phyloP scores from a whole-genome alignment of 2,329 filamentous ascomycete genomes.

The Sarocladium kiliense region DNA sequence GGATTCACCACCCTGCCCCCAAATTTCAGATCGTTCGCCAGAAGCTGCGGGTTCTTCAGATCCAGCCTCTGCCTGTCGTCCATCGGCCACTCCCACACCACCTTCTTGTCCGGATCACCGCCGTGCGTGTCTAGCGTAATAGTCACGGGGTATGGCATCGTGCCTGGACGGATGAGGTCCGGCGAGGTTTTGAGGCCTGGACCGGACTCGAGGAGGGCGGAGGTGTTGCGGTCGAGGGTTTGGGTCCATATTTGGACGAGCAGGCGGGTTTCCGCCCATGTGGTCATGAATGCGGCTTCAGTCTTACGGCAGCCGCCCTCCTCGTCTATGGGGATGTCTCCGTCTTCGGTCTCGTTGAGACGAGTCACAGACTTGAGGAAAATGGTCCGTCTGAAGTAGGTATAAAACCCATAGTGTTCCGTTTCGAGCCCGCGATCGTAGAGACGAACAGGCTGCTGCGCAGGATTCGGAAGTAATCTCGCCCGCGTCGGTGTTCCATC shows the following conservation, averaged over 20 bases:
- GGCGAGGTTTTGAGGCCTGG: conserved; percentile 15
- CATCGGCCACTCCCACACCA: conserved; percentile 49
- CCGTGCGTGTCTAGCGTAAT: conserved; percentile 59
- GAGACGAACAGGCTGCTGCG: conserved; percentile 74
- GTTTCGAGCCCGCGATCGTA: conserved; percentile 75
- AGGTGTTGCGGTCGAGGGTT: conserved; percentile 38
- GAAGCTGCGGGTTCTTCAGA: conserved; percentile 34
- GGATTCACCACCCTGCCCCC: conserved; percentile 51
- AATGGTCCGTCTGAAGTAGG: conserved; percentile 82
- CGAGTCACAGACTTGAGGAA: conserved; percentile 62
- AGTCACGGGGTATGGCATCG: conserved; percentile 60
- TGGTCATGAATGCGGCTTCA: conserved; percentile 51
- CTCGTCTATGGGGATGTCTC: conserved; percentile 40
- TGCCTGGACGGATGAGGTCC: conserved; percentile 42
- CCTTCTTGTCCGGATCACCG: conserved; percentile 46
- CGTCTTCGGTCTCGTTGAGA: conserved; percentile 39
- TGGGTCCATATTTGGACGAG: conserved; percentile 63
- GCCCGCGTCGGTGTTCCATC: conserved; percentile 72
- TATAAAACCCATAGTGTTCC: conserved; percentile 94
- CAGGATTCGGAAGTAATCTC: conserved; percentile 63
- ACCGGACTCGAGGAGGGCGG: conserved; percentile 25
- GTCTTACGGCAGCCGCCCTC: conserved; percentile 49
- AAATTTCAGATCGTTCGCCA: conserved; percentile 44
- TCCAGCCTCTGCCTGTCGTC: conserved; percentile 40
- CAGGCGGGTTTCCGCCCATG: conserved; percentile 56